Evolutionary conservation across 2,329 filamentous ascomycete species (phyloP).

Genomic region (Blumeriella jaapii): DNA sequence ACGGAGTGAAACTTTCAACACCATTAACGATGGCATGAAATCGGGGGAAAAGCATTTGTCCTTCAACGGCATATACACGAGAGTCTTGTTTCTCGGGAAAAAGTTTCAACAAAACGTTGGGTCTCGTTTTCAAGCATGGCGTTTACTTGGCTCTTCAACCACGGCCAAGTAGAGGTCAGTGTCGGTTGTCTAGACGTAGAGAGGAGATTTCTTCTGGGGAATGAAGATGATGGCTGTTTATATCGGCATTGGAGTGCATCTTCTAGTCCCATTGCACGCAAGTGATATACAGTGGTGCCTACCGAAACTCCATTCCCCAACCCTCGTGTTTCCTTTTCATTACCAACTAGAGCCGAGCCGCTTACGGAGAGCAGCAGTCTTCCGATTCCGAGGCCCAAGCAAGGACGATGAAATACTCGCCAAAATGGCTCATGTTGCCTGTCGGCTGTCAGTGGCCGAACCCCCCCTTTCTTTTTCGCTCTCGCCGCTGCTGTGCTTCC

Average conservation of each 20-base stretch:
- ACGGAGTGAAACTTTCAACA: conserved; percentile 27
- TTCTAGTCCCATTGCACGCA: too few species aligned
- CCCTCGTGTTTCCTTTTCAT: too few species aligned
- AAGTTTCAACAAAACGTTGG: conserved; percentile 30
- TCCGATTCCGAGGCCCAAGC: too few species aligned
- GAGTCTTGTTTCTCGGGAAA: conserved; percentile 18
- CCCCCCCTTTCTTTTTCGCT: too few species aligned
- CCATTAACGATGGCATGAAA: conserved; percentile 47
- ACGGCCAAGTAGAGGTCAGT: conserved; percentile 28
- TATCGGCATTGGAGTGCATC: conserved; percentile 1
- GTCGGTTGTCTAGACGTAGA: conserved; percentile 23
- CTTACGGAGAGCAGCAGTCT: too few species aligned
- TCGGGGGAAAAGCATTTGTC: conserved; percentile 41
- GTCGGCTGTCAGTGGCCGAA: too few species aligned
- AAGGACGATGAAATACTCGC: too few species aligned
- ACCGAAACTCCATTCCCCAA: too few species aligned
- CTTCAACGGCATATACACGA: conserved; percentile 48
- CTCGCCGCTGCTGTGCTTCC: too few species aligned
- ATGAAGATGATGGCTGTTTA: conserved; percentile 9
- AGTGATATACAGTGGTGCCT: too few species aligned
- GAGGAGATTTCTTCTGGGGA: conserved; percentile 15
- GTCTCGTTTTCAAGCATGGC: conserved; percentile 25
- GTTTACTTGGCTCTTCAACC: conserved; percentile 32
- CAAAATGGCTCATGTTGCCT: too few species aligned
- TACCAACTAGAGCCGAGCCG: too few species aligned